Evolutionary conservation across 805 yeast species (phyloP).

Genomic region (Candida silvatica): DNA sequence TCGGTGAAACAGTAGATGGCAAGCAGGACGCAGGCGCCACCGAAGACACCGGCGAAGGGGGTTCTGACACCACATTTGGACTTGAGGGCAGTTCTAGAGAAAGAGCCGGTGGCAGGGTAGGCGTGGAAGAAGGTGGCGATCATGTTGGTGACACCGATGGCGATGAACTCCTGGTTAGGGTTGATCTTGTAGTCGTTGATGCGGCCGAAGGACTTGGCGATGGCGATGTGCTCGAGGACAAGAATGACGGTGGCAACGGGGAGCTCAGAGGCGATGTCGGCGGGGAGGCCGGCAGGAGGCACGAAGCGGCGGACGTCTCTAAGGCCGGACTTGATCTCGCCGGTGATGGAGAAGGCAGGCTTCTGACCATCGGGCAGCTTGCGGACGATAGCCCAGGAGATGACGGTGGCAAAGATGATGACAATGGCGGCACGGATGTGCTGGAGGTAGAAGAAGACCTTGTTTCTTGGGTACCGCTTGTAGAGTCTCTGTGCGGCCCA

Average conservation of each 20-base stretch:
- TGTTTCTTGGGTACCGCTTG: conserved; percentile 54
- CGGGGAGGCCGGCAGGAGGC: conserved; percentile 50
- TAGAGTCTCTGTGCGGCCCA: conserved; percentile 51
- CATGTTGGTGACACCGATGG: conserved; percentile 86
- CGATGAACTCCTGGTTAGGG: conserved; percentile 90
- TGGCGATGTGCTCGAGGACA: conserved; percentile 86
- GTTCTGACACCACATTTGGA: conserved; percentile 94
- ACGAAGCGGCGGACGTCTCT: conserved; percentile 65
- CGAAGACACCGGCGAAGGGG: conserved; percentile 84
- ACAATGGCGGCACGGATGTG: conserved; percentile 79
- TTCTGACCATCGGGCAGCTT: conserved; percentile 28
- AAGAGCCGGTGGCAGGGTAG: conserved; percentile 94
- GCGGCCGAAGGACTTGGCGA: conserved; percentile 89
- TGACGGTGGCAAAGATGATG: conserved; percentile 72
- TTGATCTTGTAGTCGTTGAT: conserved; percentile 82
- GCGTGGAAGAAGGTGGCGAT: conserved; percentile 90
- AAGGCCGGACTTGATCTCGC: conserved; percentile 78
- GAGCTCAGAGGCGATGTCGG: conserved; percentile 61
- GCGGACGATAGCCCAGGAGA: conserved; percentile 65
- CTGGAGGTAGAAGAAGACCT: conserved; percentile 57
- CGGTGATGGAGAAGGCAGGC: conserved; percentile 50
- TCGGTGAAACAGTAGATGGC: conserved; percentile 79
- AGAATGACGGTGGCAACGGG: conserved; percentile 83
- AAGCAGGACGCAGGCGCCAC: conserved; percentile 81
- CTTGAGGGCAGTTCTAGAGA: conserved; percentile 89